Evolutionary conservation across 2,329 filamentous ascomycete genomes (phyloP).

Genomic region (Hymenoscyphus scutula): DNA sequence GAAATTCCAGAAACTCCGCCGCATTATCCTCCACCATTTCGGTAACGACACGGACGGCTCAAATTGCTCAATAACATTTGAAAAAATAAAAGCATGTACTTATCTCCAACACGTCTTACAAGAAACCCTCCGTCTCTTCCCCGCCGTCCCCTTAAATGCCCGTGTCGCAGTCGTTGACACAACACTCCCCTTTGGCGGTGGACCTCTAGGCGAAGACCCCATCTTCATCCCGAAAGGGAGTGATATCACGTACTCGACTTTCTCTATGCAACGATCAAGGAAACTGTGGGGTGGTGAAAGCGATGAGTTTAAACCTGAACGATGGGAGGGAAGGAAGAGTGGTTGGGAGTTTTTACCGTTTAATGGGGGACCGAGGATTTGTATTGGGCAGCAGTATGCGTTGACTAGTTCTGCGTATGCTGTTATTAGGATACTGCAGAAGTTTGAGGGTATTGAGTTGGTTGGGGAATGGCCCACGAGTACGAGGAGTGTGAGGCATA

Average conservation of each 20-base stretch:
- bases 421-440: too few species aligned
- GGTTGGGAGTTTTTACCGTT: conserved; percentile 14
- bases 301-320: conserved; percentile 12
- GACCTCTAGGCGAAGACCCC: conserved; percentile 26
- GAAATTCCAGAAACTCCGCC: neutral
- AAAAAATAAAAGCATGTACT: conserved; percentile 32
- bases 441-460: too few species aligned
- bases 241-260: conserved; percentile 12
- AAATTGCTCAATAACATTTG: neutral
- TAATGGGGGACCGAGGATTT: conserved; percentile 15
- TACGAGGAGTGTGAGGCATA: too few species aligned
- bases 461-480: too few species aligned
- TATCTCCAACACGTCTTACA: conserved; percentile 57
- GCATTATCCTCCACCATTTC: neutral
- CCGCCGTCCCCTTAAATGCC: conserved; percentile 38
- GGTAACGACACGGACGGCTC: neutral
- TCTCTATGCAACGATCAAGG: conserved; percentile 38
- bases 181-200: conserved; percentile 33
- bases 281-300: conserved; percentile 23
- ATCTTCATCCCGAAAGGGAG: conserved; percentile 28
- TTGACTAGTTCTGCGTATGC: too few species aligned
- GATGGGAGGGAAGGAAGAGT: conserved; percentile 9
- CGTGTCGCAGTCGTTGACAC: conserved; percentile 42
- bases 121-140: conserved; percentile 32
- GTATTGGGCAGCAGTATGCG: conserved; percentile 45